These are phyloP conservation scores for Tardiomyces digboiensis DNA, from an alignment of 1,139 yeast species.

Conservation along the genomic window DNA sequence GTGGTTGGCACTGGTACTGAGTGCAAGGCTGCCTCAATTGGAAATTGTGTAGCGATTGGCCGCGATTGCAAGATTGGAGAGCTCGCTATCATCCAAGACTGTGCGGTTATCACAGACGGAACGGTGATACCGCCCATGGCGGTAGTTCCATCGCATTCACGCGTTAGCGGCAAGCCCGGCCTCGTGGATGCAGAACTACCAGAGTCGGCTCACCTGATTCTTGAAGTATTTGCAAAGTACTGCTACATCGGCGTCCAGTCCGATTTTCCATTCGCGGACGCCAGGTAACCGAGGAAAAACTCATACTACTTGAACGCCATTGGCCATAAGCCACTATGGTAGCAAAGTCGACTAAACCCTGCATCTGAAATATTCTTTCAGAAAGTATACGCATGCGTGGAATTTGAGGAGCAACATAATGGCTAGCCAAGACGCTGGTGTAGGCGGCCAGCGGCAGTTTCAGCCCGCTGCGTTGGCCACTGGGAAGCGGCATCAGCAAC, in stretches of 20 bases:
- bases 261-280: not conserved
- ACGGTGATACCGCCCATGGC: conserved; percentile 44
- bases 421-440: not conserved
- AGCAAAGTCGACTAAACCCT: too few species aligned
- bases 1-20: conserved; percentile 37
- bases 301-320: too few species aligned
- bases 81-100: conserved; percentile 49
- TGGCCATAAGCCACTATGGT: too few species aligned
- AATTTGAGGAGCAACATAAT: not conserved
- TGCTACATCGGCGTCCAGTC: not conserved
- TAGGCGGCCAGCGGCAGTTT: not conserved
- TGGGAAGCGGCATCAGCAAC: not conserved
- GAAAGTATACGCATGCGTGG: too few species aligned
- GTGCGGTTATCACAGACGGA: conserved; percentile 43
- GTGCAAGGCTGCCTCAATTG: conserved; percentile 33
- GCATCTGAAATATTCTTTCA: too few species aligned
- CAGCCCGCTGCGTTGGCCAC: not conserved
- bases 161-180: conserved; percentile 31
- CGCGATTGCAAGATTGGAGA: conserved; percentile 46
- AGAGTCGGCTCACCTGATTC: conserved; percentile 26
- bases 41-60: conserved; percentile 45
- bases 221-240: conserved; percentile 16
- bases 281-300: too few species aligned
- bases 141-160: conserved; percentile 53
- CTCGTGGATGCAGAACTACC: conserved; percentile 21